Evolutionary conservation across 164 flowering plant species (phyloP), one percentile per base, ranked within the genome.

Genomic region (Vitis riparia): DNA sequence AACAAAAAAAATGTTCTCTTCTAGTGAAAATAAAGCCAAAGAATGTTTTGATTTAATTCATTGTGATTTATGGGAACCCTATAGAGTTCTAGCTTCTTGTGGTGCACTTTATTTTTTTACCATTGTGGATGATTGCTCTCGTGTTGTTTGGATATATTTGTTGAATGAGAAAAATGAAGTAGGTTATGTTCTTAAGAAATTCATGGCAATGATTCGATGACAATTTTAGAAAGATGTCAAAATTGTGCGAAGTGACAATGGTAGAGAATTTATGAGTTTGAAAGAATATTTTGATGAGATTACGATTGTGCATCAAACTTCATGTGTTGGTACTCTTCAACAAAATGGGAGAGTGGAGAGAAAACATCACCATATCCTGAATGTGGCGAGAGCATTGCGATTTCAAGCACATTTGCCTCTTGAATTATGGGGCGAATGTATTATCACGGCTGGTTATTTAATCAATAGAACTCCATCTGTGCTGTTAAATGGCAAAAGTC

Each of bases 341-440:
- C 63, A 68, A 23, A 68, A 68, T 50, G 53, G 58, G 1, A 27
- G 12, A 8, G 67, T 71, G 1, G 68, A 71, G 16, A 11, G 62
- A 4, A 63, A 71, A 16, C 73, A 71, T 53, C 57, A 53, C 11
- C 73, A 71, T 17, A n/a, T 63, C 14, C 50, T 71, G 1, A 61
- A 71, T 44, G 73, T 71, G 10, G 55, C 73, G 1, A 29, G 62
- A 2, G 62, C 62, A 16, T n/a, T 71, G 9, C 11, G 8, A 0
- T 62, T 63, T 47, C 73, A 63, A 11, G 11, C 17, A 8, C 10
- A 23, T 5, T 10, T 71, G 13, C 73, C 73, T 32, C 16, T 63
- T 27, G 5, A 47, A 1, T 70, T 62, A 1, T 62, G 67, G 67
- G n/a, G 62, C 30, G 11, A 51, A 14, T 50, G 51, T 48, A 17